Base-by-base conservation (phyloP, 1,284 basidiomycete genomes). In the Naganishia sp. region DNA sequence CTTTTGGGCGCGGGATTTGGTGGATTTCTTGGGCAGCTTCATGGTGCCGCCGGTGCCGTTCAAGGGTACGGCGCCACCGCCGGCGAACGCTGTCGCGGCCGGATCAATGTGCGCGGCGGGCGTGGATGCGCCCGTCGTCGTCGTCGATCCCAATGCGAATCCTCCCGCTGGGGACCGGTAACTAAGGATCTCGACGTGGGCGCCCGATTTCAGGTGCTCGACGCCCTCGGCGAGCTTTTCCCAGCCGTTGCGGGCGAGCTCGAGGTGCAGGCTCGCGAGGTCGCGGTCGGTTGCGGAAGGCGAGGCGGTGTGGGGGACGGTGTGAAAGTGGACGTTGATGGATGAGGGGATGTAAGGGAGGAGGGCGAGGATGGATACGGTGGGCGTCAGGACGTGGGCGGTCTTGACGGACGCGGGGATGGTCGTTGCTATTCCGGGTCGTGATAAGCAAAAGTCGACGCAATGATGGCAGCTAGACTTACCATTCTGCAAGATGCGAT, bases 401-500 rank as follows among this genome's bases (percentile, higher is more conserved):
- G 72, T 72, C 2, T 76, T 68, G 10, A 75, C 74, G 39, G 73
- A 54, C 7, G 74, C 23, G 9, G 79, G 77, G 17, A 80, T 71
- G 18, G 72, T 70, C 6, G 78, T 78, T 4, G 79, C 79, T 81
- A 65, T 11, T 31, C 46, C 35, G 35, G 23, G 17, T 13, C 46
- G 5, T 13, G 3, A 23, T 50, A 6, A 31, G 18, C 23, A 28
- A 35, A 28, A 32, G 28, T 15, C 23, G 28, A 28, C 28, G 28
- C 28, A 5, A 28, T 28, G 28, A 28, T 28, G 28, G 28, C 28
- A 28, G 28, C 28, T 28, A 5, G 28, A 71, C 77, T 75, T 67
- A 80, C 79, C 79, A 64, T 74, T 74, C 67, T 79, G 77, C 42
- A 80, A 67, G 3, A 80, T 66, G 35, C 79, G 71, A 70, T 80